Percentiles rank a stretch among this genome's conserved stretches.
These are phyloP conservation scores for Annulohypoxylon nitens DNA, from an alignment of 495 filamentous ascomycete genomes.

Conservation along the genomic window DNA sequence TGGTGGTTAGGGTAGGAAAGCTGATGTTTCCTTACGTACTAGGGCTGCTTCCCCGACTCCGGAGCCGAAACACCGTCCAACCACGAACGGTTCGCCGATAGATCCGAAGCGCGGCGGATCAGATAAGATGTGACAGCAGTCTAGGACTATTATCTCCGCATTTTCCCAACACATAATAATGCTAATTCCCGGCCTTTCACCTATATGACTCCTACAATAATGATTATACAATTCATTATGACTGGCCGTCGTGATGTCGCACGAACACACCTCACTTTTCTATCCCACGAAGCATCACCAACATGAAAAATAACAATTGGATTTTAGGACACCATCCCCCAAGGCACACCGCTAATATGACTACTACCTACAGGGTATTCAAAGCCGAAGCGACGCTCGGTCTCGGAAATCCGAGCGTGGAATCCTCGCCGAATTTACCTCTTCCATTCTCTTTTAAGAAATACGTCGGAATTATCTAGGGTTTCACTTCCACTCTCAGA, in stretches of 20 bases:
- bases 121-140: slow-evolving; percentile 1
- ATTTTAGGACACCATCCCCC: not conserved
- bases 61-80: slow-evolving; percentile 9
- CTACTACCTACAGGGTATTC: not conserved
- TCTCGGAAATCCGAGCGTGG: slow-evolving; percentile 3
- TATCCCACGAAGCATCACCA: not conserved
- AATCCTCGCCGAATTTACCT: slow-evolving; percentile 4
- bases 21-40: too few relatives aligned
- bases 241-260: not conserved
- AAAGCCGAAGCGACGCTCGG: not conserved
- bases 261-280: not conserved
- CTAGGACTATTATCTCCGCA: slow-evolving; percentile 5
- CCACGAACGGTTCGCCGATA: slow-evolving; percentile 3
- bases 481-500: not conserved
- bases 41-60: slow-evolving; percentile 3
- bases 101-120: slow-evolving; percentile 17
- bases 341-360: not conserved
- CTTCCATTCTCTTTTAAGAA: not conserved
- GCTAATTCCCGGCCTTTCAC: not conserved
- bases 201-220: not conserved
- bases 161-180: not conserved
- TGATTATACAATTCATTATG: not conserved
- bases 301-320: not conserved
- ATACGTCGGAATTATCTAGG: not conserved
- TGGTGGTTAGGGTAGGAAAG: not conserved